phyloP scores from a whole-genome alignment of 176 grass and related monocot species.

The Cenchrus americanus region DNA sequence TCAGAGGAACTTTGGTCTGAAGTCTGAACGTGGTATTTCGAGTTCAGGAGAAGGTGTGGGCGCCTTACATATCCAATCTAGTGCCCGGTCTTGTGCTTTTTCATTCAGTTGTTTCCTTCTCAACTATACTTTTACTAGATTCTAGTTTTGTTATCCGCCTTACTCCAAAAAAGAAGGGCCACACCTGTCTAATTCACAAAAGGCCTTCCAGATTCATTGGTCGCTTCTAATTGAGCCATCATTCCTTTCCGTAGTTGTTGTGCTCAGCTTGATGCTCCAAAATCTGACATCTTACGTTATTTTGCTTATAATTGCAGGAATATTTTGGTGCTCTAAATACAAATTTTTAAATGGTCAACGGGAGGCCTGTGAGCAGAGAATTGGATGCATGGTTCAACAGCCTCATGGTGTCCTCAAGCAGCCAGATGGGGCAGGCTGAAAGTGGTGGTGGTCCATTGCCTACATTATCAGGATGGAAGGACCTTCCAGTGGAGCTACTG shows the following conservation, averaged over 20 bases:
- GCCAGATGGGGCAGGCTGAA: slow-evolving; percentile 45
- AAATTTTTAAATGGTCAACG: slow-evolving; percentile 58
- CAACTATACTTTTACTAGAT: neutral
- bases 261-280: neutral
- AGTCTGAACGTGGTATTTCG: neutral
- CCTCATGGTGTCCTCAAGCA: slow-evolving; percentile 55
- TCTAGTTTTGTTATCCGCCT: neutral
- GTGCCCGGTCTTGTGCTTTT: neutral
- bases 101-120: neutral
- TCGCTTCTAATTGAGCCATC: neutral
- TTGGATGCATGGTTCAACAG: slow-evolving; percentile 66
- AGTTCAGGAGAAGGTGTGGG: neutral
- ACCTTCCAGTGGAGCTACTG: slow-evolving; percentile 87
- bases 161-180: neutral
- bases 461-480: slow-evolving; percentile 86
- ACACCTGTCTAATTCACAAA: neutral
- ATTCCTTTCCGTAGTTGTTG: neutral
- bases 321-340: neutral
- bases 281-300: neutral
- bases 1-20: neutral
- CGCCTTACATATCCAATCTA: neutral
- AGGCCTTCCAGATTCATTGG: neutral
- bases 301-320: slow-evolving; percentile 22
- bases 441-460: slow-evolving; percentile 40
- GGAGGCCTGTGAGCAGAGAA: slow-evolving; percentile 39